Base-by-base conservation (phyloP, 108 stramenopile genomes). In the Mediolabrus comicus region DNA sequence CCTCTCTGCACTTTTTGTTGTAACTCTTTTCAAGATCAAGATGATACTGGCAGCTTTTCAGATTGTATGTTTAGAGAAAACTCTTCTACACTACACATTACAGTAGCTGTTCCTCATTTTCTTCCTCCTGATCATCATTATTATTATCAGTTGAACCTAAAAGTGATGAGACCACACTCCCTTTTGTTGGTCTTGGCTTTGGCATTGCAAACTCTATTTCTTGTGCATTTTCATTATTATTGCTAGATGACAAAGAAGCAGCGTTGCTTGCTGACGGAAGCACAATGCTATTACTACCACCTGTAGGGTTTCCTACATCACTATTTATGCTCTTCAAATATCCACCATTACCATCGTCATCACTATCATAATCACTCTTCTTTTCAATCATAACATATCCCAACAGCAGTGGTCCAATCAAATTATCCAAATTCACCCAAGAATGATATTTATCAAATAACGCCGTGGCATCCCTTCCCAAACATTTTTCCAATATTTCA, bases 401-500 rank as follows among this genome's bases (percentile, higher is more conserved):
- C 58, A 85, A 49, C 28, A 76, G 39, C 66, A 85, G 54, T 27
- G 74, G 73, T 4, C 85, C 85, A 67, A 86, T 77, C 52, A 83
- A 74, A 25, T 69, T 83, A 22, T 95, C 90, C 26, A 85, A 75
- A 71, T 92, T 95, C 41, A 95, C 90, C 91, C 92, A 97, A 27
- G 69, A 63, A 77, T 97, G 96, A 66, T 92, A 94, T 69, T 94
- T 95, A 38, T 97, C 92, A 84, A 95, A 98, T 41, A 95, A 60
- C 11, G 43, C 78, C 14, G 95, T 95, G 19, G 83, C 89, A 71
- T 97, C 97, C 38, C 71, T 81, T 25, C 98, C 98, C 58, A 90
- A 74, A 19, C 71, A 74, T 24, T 59, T 61, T 29, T 92, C 77
- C 29, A 98, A 70, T 57, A 94, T 92, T 11, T 66, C 72, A 22